Percentiles rank a stretch among this genome's conserved stretches.
phyloP scores from a whole-genome alignment of 257 asterid genomes.

The Anisodus tanguticus region DNA sequence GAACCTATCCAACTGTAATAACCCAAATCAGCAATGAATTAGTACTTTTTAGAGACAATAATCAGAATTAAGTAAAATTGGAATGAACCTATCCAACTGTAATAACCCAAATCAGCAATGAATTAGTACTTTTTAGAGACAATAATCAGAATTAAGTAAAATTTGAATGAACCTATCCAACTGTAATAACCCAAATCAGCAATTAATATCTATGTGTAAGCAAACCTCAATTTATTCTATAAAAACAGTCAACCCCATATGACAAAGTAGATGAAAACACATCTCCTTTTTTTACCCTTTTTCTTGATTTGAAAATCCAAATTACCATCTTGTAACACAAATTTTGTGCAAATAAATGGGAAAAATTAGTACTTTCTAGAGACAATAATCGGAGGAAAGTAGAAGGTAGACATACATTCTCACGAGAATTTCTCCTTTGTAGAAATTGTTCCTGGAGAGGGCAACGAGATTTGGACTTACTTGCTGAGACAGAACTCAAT shows the following conservation, averaged over 20 bases:
- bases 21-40: too few species aligned
- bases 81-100: constrained; percentile 76
- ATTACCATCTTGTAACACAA: not conserved
- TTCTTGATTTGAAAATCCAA: not conserved
- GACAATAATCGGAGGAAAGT: too few species aligned
- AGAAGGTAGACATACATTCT: constrained; percentile 27
- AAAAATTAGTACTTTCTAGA: not conserved
- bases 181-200: constrained; percentile 39
- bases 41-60: not conserved
- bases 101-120: not conserved
- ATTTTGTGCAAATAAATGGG: not conserved
- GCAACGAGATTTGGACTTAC: constrained; percentile 28
- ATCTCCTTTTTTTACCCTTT: not conserved
- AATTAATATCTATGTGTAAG: not conserved
- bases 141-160: not conserved
- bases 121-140: not conserved
- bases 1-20: constrained; percentile 67
- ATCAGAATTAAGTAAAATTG: not conserved
- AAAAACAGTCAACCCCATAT: not conserved
- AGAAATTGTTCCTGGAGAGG: constrained; percentile 30
- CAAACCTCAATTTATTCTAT: not conserved
- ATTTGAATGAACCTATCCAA: constrained; percentile 69
- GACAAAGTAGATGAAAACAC: not conserved
- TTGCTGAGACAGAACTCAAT: constrained; percentile 24
- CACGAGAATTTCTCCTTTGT: constrained; percentile 26